Percentiles rank a stretch among this genome's conserved stretches.
These are phyloP conservation scores for Pseudogymnoascus pannorum DNA, from an alignment of 2,329 filamentous ascomycete genomes.

Conservation along the genomic window DNA sequence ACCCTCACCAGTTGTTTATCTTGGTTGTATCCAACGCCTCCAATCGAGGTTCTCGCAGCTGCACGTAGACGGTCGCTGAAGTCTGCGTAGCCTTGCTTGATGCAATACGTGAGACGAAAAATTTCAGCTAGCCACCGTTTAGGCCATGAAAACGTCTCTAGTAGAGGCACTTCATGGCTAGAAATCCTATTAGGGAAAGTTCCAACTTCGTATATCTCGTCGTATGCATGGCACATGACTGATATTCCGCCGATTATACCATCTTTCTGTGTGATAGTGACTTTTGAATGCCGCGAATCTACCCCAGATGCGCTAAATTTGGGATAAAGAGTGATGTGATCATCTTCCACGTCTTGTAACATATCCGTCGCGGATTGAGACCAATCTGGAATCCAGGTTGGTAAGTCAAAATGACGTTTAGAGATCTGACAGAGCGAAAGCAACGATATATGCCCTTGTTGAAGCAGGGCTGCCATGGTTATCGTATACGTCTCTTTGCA, in stretches of 20 bases:
- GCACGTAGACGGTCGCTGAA: conserved; percentile 10
- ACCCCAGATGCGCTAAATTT: conserved; percentile 11
- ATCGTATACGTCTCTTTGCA: conserved; percentile 11
- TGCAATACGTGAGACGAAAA: conserved; percentile 12
- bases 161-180: conserved; percentile 12
- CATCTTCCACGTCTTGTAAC: conserved; percentile 10
- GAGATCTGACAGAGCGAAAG: conserved; percentile 9
- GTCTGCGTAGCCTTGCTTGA: conserved; percentile 10
- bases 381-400: conserved; percentile 13
- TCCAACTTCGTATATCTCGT: conserved; percentile 11
- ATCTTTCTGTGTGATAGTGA: not conserved
- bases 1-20: conserved; percentile 7
- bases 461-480: conserved; percentile 5
- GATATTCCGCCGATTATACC: conserved; percentile 1
- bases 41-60: conserved; percentile 9
- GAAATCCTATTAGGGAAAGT: conserved; percentile 11
- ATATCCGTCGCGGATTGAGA: conserved; percentile 8
- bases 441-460: conserved; percentile 12
- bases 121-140: conserved; percentile 11
- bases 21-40: conserved; percentile 11
- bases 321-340: conserved; percentile 12
- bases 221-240: conserved; percentile 11
- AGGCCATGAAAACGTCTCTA: conserved; percentile 8
- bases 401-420: conserved; percentile 8
- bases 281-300: not conserved